Base-by-base conservation (phyloP, 805 yeast genomes). In the Lipomyces starkeyi region DNA sequence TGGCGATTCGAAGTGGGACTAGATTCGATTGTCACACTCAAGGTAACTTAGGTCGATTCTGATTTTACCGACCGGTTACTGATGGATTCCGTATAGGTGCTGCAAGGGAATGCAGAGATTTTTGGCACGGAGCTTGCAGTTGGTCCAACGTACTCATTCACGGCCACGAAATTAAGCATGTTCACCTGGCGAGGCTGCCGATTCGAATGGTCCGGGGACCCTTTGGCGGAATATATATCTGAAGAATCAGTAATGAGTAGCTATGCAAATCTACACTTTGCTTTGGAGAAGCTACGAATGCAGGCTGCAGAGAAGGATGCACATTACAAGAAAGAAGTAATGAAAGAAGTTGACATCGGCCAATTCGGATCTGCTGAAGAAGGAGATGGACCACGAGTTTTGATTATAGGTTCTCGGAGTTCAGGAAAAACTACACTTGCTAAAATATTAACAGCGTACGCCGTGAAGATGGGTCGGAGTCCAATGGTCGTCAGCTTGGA, bases 81-180 rank as follows among this genome's bases (percentile, higher is more conserved):
- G 25, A 22, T 56, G 32, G 37, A 47, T 20, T 63, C 40, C 58
- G 61, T 17, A 1, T 32, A 75, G 73, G 82, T 89, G 11, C 66
- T 78, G 2, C 80, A 81, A 1, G 99, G 99, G 2, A 83, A 88
- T 1, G 97, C 91, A 1, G 99, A 95, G 79, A 85, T 93, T 9
- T 91, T 90, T 78, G 99, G 99, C 29, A 91, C 97, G 2, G 99
- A 95, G 77, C 84, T 95, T 29, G 91, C 97, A 2, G 81, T 83
- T 56, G 91, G 90, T 66, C 82, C 84, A 0, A 90, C 87, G 27
- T 89, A 87, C 73, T 76, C 78, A 2, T 87, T 91, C 74, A 78
- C 80, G 32, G 88, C 88, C 7, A 79, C 83, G 68, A 86, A 86
- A 63, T 79, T 85, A 3, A 85, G 88, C 14, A 74, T 90, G 0